Base-by-base conservation (phyloP, 2,329 filamentous ascomycete genomes). In the Epichloe sp. region DNA sequence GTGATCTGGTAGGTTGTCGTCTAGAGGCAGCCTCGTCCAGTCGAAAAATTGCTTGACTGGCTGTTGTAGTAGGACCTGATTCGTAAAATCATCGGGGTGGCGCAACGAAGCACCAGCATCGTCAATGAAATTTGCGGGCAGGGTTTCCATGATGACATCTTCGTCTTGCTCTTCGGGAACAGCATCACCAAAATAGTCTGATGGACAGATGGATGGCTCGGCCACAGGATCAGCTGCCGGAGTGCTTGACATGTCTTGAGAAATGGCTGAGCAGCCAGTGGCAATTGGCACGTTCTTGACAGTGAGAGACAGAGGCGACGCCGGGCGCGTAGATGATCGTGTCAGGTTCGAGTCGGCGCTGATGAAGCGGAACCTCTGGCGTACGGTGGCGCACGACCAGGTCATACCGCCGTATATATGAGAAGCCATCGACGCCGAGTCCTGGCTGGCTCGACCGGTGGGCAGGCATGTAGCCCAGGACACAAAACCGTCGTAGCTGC, bases 1-100 rank as follows among this genome's bases (percentile, higher is more conserved):
- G 61, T 93, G 87, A 8, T 74, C 68, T 2, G 85, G 83, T 41
- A 90, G 72, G 26, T 74, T 75, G 14, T 80, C 70, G 4, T 78
- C 78, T 12, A 83, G 48, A 1, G 83, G 79, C 47, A 91, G 73
- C 50, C 80, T 76, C 4, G 87, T 93, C 88, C 88, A 93, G 65
- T 94, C 88, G 61, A 90, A 91, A 19, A 55, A 52, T 5, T 51
- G 49, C 42, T 48, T 53, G 44, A 45, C 51, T n/a, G 53, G 55
- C 40, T 58, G 56, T 11, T 51, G 21, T 52, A 63, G 62, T n/a
- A 70, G 61, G 3, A 71, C 67, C 44, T 69, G 60, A 40, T 71
- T 69, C 14, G 69, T 70, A 36, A 71, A 71, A 21, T 69, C 69
- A 44, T 71, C 69, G 4, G 68, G 68, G 48, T 71, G 69, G 31